Conservation (phyloP, 2,329 filamentous ascomycete species). For the Cadophora malorum region DNA sequence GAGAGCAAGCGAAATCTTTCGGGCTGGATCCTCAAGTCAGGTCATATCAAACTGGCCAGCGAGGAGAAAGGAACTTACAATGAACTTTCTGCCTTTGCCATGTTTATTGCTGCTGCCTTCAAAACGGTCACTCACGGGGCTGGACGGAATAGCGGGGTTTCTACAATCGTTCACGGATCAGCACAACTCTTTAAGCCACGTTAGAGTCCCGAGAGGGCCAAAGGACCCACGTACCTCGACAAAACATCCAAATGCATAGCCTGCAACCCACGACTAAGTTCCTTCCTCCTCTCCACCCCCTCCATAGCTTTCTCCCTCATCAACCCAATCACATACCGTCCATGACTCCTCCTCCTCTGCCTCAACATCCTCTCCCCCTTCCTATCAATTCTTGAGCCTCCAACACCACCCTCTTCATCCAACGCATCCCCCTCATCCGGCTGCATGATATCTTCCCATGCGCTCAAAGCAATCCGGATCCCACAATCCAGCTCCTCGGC, state of each 20-base stretch:
- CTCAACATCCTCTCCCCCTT: constrained; percentile 24
- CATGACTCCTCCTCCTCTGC: constrained; percentile 32
- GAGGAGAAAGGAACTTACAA: not conserved
- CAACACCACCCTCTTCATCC: constrained; percentile 22
- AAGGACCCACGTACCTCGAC: constrained; percentile 19
- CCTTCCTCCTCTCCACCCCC: constrained; percentile 31
- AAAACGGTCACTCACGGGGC: constrained; percentile 16
- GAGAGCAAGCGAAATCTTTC: constrained; percentile 8
- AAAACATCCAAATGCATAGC: constrained; percentile 30
- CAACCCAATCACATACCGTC: constrained; percentile 33
- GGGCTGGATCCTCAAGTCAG: not conserved
- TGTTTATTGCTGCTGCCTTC: constrained; percentile 11
- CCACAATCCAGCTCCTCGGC: constrained; percentile 33
- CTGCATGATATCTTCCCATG: constrained; percentile 38
- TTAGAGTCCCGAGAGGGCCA: not conserved
- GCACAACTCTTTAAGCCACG: not conserved
- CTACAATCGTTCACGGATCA: constrained; percentile 6
- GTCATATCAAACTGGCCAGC: not conserved
- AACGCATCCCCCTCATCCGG: constrained; percentile 18
- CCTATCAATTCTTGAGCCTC: constrained; percentile 16
- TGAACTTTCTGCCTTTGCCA: not conserved
- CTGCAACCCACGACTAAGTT: constrained; percentile 31
- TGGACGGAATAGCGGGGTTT: constrained; percentile 18
- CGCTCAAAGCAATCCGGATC: constrained; percentile 30
- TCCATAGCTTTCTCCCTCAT: constrained; percentile 35